Evolutionary conservation across 2,329 filamentous ascomycete species (phyloP).

Genomic region (Pseudomassariella vexata): DNA sequence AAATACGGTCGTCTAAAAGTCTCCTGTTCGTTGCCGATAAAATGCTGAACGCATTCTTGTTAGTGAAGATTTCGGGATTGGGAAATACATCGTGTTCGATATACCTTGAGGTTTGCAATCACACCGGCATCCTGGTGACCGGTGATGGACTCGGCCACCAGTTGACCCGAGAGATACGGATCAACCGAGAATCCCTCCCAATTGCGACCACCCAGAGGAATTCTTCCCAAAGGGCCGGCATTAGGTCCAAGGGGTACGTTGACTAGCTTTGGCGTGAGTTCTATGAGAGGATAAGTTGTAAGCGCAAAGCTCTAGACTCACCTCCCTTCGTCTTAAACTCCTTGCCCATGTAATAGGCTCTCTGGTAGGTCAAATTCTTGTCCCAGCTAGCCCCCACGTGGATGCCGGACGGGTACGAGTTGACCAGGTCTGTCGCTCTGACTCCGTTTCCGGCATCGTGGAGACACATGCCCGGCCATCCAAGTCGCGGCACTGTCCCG

Average conservation of each 20-base stretch:
- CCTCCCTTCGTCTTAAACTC: conserved; percentile 51
- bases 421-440: conserved; percentile 41
- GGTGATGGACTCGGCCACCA: conserved; percentile 65
- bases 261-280: too few species aligned
- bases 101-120: conserved; percentile 65
- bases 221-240: conserved; percentile 64
- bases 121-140: conserved; percentile 75
- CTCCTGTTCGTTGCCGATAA: conserved; percentile 58
- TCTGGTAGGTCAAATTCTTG: conserved; percentile 41
- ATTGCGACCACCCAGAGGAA: conserved; percentile 62
- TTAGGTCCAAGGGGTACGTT: conserved; percentile 61
- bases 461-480: conserved; percentile 41
- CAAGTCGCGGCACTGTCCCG: conserved; percentile 36
- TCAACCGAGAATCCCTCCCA: conserved; percentile 63
- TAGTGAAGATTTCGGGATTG: conserved; percentile 4
- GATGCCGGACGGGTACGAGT: conserved; percentile 40
- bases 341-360: conserved; percentile 46
- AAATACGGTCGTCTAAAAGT: conserved; percentile 36
- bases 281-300: too few species aligned
- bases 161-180: conserved; percentile 63
- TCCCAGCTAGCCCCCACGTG: conserved; percentile 50
- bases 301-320: conserved; percentile 8
- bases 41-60: conserved; percentile 38
- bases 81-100: neutral
- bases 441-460: conserved; percentile 46